Percentiles rank a stretch among this genome's conserved stretches.
Evolutionary conservation across 192 early-diverging fungal species (phyloP).

Genomic region (Coemansia sp.): DNA sequence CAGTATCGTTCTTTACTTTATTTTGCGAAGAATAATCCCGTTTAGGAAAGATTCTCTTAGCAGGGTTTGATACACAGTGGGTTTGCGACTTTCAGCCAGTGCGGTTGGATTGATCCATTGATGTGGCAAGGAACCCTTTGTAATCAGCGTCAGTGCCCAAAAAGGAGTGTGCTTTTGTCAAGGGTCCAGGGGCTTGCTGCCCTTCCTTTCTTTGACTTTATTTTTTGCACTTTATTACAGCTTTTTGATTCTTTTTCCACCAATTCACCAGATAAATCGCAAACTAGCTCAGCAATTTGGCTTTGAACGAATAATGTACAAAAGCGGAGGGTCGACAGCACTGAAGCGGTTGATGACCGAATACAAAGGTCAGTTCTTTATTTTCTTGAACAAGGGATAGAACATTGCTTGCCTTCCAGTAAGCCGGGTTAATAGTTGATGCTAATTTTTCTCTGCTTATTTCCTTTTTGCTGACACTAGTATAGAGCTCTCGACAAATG

Average conservation of each 20-base stretch:
- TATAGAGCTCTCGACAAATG: slow-evolving; percentile 80
- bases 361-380: slow-evolving; percentile 68
- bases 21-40: no score
- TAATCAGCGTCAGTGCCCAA: not conserved
- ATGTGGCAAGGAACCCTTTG: not conserved
- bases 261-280: no score
- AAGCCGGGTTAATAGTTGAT: not conserved
- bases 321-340: slow-evolving; percentile 69
- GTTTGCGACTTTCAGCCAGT: not conserved
- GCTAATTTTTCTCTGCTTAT: not conserved
- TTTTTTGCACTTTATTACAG: slow-evolving; percentile 2
- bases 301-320: slow-evolving; percentile 32
- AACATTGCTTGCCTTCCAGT: not conserved
- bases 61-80: no score
- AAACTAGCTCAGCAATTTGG: not conserved
- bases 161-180: not conserved
- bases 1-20: not conserved
- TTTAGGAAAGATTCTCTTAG: no score
- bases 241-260: slow-evolving; percentile 11
- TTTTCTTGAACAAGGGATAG: not conserved
- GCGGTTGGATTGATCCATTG: not conserved
- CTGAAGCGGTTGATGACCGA: slow-evolving; percentile 91
- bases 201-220: slow-evolving; percentile 1
- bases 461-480: not conserved
- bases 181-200: not conserved